phyloP scores from a whole-genome alignment of 805 yeast genomes.

The Monosporozyma aerobia region DNA sequence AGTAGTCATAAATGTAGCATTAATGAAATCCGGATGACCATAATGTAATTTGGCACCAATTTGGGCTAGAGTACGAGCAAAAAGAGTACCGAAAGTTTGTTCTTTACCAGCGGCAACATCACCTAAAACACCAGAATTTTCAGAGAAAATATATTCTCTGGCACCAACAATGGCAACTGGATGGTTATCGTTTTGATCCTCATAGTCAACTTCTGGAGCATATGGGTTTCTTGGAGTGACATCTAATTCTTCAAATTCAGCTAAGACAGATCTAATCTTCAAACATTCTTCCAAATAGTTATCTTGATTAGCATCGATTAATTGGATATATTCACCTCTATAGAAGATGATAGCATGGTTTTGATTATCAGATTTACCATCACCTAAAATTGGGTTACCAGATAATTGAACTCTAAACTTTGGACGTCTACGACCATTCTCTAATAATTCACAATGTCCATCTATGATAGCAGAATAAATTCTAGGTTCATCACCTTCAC shows the following conservation, averaged over 20 bases:
- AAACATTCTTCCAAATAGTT: constrained; percentile 79
- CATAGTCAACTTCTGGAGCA: constrained; percentile 59
- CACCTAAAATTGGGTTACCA: constrained; percentile 81
- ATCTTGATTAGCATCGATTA: constrained; percentile 82
- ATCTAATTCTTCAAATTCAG: constrained; percentile 72
- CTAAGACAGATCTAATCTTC: constrained; percentile 70
- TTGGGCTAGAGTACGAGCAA: constrained; percentile 75
- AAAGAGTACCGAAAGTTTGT: constrained; percentile 80
- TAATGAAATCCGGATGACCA: constrained; percentile 83
- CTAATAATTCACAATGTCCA: constrained; percentile 68
- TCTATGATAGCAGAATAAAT: constrained; percentile 72
- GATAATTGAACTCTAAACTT: constrained; percentile 69
- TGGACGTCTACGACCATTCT: constrained; percentile 67
- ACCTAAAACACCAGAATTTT: constrained; percentile 76
- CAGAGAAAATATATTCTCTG: constrained; percentile 79
- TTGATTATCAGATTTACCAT: constrained; percentile 83
- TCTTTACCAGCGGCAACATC: constrained; percentile 89
- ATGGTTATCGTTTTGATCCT: constrained; percentile 40
- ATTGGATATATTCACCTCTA: constrained; percentile 78
- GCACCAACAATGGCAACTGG: constrained; percentile 86
- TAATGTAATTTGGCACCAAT: constrained; percentile 81
- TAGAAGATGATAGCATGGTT: constrained; percentile 71
- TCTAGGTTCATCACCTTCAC: constrained; percentile 60
- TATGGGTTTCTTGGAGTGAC: constrained; percentile 75
- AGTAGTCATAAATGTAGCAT: constrained; percentile 67